Evolutionary conservation across 176 grass and related monocot species (phyloP).

Genomic region (Musa acuminata): DNA sequence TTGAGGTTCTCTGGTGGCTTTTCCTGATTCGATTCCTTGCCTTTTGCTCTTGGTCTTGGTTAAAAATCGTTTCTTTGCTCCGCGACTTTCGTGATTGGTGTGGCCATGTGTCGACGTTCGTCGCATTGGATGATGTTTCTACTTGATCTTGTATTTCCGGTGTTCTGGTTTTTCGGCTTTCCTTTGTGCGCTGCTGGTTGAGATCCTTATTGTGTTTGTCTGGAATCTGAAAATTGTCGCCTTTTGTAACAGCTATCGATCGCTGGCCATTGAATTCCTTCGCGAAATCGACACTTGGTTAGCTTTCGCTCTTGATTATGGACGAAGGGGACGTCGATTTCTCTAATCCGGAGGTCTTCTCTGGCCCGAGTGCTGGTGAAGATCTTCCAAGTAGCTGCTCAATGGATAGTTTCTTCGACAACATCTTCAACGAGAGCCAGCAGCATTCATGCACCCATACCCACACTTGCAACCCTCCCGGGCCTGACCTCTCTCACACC

Average conservation of each 20-base stretch:
- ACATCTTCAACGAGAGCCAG: slow-evolving; percentile 42
- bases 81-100: neutral
- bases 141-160: neutral
- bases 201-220: neutral
- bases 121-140: neutral
- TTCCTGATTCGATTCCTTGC: neutral
- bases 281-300: neutral
- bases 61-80: neutral
- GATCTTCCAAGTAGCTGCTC: slow-evolving; percentile 41
- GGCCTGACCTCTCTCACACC: slow-evolving; percentile 42
- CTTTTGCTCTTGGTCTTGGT: neutral
- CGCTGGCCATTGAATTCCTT: too few relatives aligned
- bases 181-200: neutral
- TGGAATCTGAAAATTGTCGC: neutral
- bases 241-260: neutral
- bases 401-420: slow-evolving; percentile 66
- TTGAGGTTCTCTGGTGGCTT: too few relatives aligned
- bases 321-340: slow-evolving; percentile 59
- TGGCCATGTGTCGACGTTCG: neutral
- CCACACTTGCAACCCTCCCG: slow-evolving; percentile 70
- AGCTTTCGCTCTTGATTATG: slow-evolving; percentile 19
- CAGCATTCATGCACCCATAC: slow-evolving; percentile 64
- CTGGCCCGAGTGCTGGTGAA: slow-evolving; percentile 13
- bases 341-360: slow-evolving; percentile 45
- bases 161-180: neutral